phyloP scores from a whole-genome alignment of 2,329 filamentous ascomycete species.

The Penicillium nordicum region DNA sequence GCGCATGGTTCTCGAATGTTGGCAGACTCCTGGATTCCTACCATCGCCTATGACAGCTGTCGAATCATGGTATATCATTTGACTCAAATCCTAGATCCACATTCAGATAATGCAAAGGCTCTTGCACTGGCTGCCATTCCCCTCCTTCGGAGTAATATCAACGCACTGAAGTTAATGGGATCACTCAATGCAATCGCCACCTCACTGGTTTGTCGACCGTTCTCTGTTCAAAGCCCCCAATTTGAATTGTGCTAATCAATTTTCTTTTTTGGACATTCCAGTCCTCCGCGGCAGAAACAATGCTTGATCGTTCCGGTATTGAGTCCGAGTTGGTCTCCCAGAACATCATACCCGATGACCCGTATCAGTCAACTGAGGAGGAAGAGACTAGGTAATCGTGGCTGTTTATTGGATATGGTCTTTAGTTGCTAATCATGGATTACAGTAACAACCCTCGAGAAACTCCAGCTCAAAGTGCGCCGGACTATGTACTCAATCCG shows the following conservation, averaged over 20 bases:
- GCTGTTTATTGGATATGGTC: background rate
- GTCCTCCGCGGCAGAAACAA: constrained; percentile 20
- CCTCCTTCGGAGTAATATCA: constrained; percentile 21
- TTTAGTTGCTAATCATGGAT: background rate
- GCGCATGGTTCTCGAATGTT: constrained; percentile 43
- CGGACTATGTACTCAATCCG: constrained; percentile 27
- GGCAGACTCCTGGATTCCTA: constrained; percentile 47
- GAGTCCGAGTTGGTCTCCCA: constrained; percentile 17
- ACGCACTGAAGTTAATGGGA: constrained; percentile 20
- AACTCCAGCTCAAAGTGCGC: constrained; percentile 19
- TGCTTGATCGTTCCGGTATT: constrained; percentile 22
- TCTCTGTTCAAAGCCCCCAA: too few relatives aligned
- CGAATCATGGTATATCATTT: constrained; percentile 50
- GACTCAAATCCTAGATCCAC: constrained; percentile 39
- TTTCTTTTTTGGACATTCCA: background rate
- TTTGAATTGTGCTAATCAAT: background rate
- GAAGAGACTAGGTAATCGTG: constrained; percentile 11
- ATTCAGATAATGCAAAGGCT: constrained; percentile 13
- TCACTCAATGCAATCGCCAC: constrained; percentile 21
- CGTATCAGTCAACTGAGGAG: constrained; percentile 15
- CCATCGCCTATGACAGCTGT: constrained; percentile 49
- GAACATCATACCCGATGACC: constrained; percentile 22
- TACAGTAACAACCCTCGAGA: constrained; percentile 12
- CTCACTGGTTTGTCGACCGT: constrained; percentile 13
- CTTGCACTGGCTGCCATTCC: constrained; percentile 18